Evolutionary conservation across 192 early-diverging fungal genomes (phyloP).

Genomic region (Allomyces arbusculus): DNA sequence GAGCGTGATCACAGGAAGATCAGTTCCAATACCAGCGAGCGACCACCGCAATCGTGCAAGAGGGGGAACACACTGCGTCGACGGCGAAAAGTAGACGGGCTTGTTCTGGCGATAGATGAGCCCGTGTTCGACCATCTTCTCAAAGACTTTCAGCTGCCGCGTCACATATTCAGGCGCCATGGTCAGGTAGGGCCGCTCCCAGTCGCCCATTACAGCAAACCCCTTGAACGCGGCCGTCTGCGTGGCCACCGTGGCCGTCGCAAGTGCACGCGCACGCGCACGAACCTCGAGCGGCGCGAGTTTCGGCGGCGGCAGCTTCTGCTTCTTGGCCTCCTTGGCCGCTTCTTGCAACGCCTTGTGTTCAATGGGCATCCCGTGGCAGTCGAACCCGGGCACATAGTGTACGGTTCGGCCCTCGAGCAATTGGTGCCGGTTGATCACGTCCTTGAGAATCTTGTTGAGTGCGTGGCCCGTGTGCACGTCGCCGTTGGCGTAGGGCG

Average conservation of each 20-base stretch:
- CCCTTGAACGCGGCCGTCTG: conserved; percentile 37
- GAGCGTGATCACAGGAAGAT: neutral
- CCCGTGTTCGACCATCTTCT: conserved; percentile 45
- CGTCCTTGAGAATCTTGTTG: conserved; percentile 67
- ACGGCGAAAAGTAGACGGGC: conserved; percentile 70
- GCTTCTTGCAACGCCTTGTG: conserved; percentile 37
- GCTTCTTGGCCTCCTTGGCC: conserved; percentile 14
- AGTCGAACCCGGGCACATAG: conserved; percentile 63
- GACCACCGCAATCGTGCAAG: neutral
- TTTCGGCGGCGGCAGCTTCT: conserved; percentile 1
- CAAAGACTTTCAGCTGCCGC: conserved; percentile 47
- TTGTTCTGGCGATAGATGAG: conserved; percentile 57
- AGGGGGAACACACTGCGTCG: conserved; percentile 24
- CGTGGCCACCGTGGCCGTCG: conserved; percentile 28
- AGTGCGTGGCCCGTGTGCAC: conserved; percentile 57
- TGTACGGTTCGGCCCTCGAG: conserved; percentile 46
- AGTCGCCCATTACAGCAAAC: conserved; percentile 60
- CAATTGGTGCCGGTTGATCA: conserved; percentile 50
- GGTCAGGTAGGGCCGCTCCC: conserved; percentile 45
- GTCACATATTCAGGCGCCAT: conserved; percentile 52
- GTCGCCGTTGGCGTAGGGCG: conserved; percentile 61
- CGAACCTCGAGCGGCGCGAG: conserved; percentile 27
- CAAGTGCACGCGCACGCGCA: conserved; percentile 31
- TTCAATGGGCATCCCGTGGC: conserved; percentile 64
- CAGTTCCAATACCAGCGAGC: neutral